Evolutionary conservation across 164 flowering plant genomes (phyloP).

Genomic region (Kingdonia uniflora): DNA sequence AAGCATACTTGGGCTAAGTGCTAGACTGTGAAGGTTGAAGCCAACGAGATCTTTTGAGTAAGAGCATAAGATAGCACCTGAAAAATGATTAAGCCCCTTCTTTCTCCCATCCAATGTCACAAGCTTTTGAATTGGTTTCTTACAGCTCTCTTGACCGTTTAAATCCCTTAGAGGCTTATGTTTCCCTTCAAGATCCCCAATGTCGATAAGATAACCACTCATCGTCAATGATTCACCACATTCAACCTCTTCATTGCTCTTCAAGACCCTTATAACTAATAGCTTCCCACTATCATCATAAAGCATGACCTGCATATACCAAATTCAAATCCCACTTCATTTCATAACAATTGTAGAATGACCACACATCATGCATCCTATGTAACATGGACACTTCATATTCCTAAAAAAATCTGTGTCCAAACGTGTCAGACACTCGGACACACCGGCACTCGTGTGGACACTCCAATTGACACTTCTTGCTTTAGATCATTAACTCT

Average conservation of each 20-base stretch:
- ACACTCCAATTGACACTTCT: too few species aligned
- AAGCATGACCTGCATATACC: constrained; percentile 37
- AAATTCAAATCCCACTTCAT: background rate
- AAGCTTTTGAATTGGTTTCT: constrained; percentile 10
- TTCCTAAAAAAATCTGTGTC: too few species aligned
- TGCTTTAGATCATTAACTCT: too few species aligned
- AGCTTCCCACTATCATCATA: constrained; percentile 59
- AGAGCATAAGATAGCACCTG: background rate
- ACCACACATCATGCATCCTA: too few species aligned
- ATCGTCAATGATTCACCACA: constrained; percentile 55
- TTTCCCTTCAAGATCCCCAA: constrained; percentile 45
- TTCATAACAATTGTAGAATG: too few species aligned
- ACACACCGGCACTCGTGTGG: too few species aligned
- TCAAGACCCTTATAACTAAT: constrained; percentile 49
- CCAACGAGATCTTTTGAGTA: too few species aligned
- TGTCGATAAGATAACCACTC: constrained; percentile 48
- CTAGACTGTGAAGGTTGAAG: too few species aligned
- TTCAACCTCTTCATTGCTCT: constrained; percentile 43
- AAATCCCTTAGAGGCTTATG: constrained; percentile 15
- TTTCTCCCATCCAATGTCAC: constrained; percentile 9
- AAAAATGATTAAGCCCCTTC: constrained; percentile 10
- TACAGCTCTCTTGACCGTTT: constrained; percentile 16
- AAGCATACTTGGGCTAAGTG: too few species aligned
- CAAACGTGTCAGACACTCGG: too few species aligned
- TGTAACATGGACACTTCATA: too few species aligned